Percentiles rank a stretch among this genome's conserved stretches.
phyloP scores from a whole-genome alignment of 805 yeast species.

The Tetrapisispora nanseiensis region DNA sequence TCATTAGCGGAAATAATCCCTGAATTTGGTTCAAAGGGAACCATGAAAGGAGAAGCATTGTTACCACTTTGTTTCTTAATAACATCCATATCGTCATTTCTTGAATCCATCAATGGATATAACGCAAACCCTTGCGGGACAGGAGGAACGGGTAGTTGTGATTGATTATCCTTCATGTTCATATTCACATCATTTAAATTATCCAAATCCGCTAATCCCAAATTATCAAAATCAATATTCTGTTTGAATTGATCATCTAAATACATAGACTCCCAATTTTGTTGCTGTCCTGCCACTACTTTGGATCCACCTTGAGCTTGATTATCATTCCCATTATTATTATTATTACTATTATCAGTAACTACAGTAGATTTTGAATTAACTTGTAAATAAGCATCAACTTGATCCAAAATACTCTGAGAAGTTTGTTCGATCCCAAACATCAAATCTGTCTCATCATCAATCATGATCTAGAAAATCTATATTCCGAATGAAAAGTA shows the following conservation, averaged over 20 bases:
- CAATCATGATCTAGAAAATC: background rate
- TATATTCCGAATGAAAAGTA: no score
- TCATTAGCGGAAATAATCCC: background rate
- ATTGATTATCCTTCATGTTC: background rate
- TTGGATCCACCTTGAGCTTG: no score
- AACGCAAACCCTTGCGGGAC: background rate
- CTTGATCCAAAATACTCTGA: conserved; percentile 25
- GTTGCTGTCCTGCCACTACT: background rate
- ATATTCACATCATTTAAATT: background rate
- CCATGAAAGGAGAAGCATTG: conserved; percentile 2
- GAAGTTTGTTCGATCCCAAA: conserved; percentile 9
- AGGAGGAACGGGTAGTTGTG: background rate
- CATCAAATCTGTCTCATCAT: conserved; percentile 1
- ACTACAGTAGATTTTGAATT: background rate
- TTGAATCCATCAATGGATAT: background rate
- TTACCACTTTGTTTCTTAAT: background rate
- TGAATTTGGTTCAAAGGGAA: background rate
- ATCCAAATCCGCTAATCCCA: background rate
- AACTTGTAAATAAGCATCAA: conserved; percentile 14
- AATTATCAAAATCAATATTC: background rate
- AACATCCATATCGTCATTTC: background rate
- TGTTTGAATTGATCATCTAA: background rate
- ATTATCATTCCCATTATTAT: background rate
- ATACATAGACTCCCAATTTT: conserved; percentile 3
- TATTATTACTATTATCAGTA: background rate